Evolutionary conservation across 2,329 filamentous ascomycete genomes (phyloP), one percentile per base, ranked within the genome.

Genomic region (Talaromyces albobiverticillius): DNA sequence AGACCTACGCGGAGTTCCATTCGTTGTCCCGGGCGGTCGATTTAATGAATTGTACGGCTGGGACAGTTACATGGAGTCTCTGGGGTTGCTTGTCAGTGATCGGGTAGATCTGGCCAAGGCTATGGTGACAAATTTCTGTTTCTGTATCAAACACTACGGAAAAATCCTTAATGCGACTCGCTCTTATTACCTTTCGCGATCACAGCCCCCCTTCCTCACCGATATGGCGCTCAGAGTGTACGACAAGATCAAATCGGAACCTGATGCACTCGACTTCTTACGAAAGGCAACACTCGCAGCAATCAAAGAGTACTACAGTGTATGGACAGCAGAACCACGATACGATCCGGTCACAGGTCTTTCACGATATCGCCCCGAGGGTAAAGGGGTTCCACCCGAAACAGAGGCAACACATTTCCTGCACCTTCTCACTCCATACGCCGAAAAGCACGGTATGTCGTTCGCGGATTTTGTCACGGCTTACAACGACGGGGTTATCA

Each of bases 11-110:
- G 94, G 94, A 3, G 79, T 95, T 55, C 93, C 94, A 0, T 99
- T 97, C 64, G 91, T 97, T n/a, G 94, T 99, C 3, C 94, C 94
- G 0, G 94, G 94, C 56, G 94, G 94, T 22, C 85, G 94, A 26
- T 99, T 99, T 84, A 99, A 99, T 72, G 94, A 99, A 71, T 76
- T 99, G 20, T 99, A 99, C 69, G 93, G 93, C 45, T 99, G 94
- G 94, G 94, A 99, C 73, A 96, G 91, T 70, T 99, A 97, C 77
- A 97, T 99, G 91, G 90, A 93, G 70, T 94, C 93, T 4, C 79
- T 97, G 3, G 94, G 94, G 16, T 80, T 99, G 55, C 78, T 97
- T 56, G 84, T 90, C 62, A 90, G 93, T 67, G 89, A 94, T 67
- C 86, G 89, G 56, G 85, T 90, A 20, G 85, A 96, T 64, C 77